Evolutionary conservation across 2,329 filamentous ascomycete species (phyloP).

Genomic region (Xylariaceae sp.): DNA sequence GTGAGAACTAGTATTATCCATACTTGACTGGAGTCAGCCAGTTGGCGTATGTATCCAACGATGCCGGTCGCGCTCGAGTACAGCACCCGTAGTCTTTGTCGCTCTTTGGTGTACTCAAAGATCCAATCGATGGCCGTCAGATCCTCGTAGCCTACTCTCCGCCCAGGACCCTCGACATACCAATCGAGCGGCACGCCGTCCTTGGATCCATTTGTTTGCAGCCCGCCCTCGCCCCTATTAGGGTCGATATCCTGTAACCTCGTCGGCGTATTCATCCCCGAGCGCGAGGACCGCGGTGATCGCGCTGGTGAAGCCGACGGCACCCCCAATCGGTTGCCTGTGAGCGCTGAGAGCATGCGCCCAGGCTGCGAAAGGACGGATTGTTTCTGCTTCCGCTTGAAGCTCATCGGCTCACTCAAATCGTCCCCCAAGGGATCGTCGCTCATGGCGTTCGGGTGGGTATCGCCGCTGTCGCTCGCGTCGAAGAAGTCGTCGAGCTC

Average conservation of each 20-base stretch:
- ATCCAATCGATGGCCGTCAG: slow-evolving; percentile 99
- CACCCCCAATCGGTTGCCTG: slow-evolving; percentile 30
- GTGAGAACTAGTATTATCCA: slow-evolving; percentile 87
- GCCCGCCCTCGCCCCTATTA: background rate
- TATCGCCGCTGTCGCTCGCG: slow-evolving; percentile 17
- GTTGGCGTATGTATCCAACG: slow-evolving; percentile 65
- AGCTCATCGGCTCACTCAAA: slow-evolving; percentile 52
- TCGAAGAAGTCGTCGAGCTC: slow-evolving; percentile 24
- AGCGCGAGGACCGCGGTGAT: slow-evolving; percentile 9
- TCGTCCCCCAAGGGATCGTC: slow-evolving; percentile 53
- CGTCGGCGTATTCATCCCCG: background rate
- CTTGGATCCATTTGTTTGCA: slow-evolving; percentile 29
- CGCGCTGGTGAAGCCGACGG: slow-evolving; percentile 8
- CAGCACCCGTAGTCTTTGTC: slow-evolving; percentile 77
- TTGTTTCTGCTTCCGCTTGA: slow-evolving; percentile 64
- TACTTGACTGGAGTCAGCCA: slow-evolving; percentile 82
- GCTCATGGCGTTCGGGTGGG: slow-evolving; percentile 34
- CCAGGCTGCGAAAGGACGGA: slow-evolving; percentile 41
- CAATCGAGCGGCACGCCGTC: slow-evolving; percentile 63
- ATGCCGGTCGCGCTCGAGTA: slow-evolving; percentile 65
- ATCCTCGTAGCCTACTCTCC: slow-evolving; percentile 91
- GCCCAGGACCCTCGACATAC: slow-evolving; percentile 84
- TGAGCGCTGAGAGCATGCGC: slow-evolving; percentile 46
- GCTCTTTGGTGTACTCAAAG: slow-evolving; percentile 95
- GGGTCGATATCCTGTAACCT: slow-evolving; percentile 1